Base-by-base conservation (phyloP, 805 yeast genomes). In the Starmerella sp. region DNA sequence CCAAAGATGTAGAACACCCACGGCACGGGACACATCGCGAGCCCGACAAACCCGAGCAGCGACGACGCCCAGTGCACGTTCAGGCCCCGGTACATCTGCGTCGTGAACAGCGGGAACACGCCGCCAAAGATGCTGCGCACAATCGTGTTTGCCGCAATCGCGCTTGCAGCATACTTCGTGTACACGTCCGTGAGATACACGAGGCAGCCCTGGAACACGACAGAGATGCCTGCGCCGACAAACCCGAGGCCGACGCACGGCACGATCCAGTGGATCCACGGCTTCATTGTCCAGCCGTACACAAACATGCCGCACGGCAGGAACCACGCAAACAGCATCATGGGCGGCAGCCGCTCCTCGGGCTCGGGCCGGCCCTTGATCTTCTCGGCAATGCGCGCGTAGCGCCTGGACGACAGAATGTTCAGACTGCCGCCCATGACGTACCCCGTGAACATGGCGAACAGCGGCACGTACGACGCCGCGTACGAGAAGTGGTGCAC, bases 291-390 rank as follows among this genome's bases (percentile, higher is more conserved):
- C 96, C 96, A 89, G 54, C 87, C 80, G 65, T 88, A 75, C 95
- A 95, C 84, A 62, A 89, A 75, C 62, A 89, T 71, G 49, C 96
- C 96, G 52, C 79, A 73, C 32, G 95, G 84, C 71, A 89, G 84
- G 11, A 77, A 58, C 66, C 57, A 86, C 57, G 42, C 83, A 80
- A 39, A 93, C 88, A 42, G 75, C 70, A 86, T 77, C 84, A 87
- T 79, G 39, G 88, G 82, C 30, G 80, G 78, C 56, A 89, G 73
- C 67, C 96, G 79, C 42, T 80, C 84, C 69, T 89, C 96, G 0
- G 96, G 95, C 11, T 82, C 77, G 1, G 82, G 76, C 47, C 68
- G 68, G 8, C 77, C 77, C 14, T 70, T 67, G 51, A 71, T 69
- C 8, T 30, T 47, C 17, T 39, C 43, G 9, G 62, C 57, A 6